A percentile compares a stretch with the other conserved stretches of the same genome.
Conservation (phyloP, 2,329 filamentous ascomycete species). For the Neofusicoccum laricinum region DNA sequence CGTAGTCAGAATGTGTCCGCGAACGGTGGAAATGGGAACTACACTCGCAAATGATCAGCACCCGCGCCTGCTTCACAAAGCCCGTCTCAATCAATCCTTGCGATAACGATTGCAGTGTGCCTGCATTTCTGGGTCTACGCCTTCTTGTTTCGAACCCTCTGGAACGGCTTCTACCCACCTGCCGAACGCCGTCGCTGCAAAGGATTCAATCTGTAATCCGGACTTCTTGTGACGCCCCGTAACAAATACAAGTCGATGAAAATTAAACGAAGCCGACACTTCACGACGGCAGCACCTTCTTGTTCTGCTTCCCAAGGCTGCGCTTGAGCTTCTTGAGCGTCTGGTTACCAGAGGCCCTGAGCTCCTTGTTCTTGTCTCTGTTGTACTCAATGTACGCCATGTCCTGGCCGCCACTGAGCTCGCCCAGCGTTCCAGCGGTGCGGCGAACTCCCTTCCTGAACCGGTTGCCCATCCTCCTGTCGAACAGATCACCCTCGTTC, state of each 20-base stretch:
- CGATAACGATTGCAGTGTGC: no score
- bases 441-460: constrained; percentile 63
- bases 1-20: no score
- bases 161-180: not conserved
- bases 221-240: not conserved
- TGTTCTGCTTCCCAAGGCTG: constrained; percentile 12
- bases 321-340: constrained; percentile 15
- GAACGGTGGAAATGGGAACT: no score
- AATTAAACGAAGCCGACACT: not conserved
- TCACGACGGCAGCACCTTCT: not conserved
- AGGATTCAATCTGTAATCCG: not conserved
- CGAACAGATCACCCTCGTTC: constrained; percentile 66
- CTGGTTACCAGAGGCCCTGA: constrained; percentile 8
- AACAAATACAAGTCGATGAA: not conserved
- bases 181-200: not conserved
- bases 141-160: not conserved
- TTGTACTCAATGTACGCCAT: constrained; percentile 71
- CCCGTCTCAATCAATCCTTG: no score
- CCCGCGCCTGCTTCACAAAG: no score
- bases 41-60: no score
- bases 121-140: not conserved
- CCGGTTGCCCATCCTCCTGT: constrained; percentile 44
- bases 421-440: constrained; percentile 80
- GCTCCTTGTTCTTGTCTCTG: constrained; percentile 17
- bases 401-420: constrained; percentile 85